phyloP scores from a whole-genome alignment of 164 flowering plant species.

The Nelumbo lutea region DNA sequence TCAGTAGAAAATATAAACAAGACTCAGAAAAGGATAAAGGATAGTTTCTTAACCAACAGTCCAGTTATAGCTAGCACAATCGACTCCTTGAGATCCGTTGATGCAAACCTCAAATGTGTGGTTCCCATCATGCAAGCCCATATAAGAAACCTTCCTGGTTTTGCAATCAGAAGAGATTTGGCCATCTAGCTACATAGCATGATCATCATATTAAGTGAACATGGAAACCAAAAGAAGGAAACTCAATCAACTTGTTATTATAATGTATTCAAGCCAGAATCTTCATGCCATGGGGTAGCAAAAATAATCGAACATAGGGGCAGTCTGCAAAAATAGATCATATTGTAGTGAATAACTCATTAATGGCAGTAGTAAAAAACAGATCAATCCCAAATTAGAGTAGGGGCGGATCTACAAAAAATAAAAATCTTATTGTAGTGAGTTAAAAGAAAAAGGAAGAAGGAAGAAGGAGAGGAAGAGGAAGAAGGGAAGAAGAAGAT shows the following conservation, averaged over 20 bases:
- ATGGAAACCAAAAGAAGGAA: neutral
- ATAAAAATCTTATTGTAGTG: too few species aligned
- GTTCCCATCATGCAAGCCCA: slow-evolving; percentile 58
- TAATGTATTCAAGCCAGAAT: neutral
- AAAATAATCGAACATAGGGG: neutral
- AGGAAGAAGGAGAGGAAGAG: too few species aligned
- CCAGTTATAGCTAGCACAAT: slow-evolving; percentile 71
- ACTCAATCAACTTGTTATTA: neutral
- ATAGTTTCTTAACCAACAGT: slow-evolving; percentile 58
- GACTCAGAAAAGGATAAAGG: slow-evolving; percentile 16
- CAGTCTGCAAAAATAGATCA: too few species aligned
- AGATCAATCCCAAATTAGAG: too few species aligned
- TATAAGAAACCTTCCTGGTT: slow-evolving; percentile 38
- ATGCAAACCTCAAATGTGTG: slow-evolving; percentile 76
- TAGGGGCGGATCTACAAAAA: too few species aligned
- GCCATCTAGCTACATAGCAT: slow-evolving; percentile 51
- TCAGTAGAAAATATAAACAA: too few species aligned
- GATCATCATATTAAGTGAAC: neutral
- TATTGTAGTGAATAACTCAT: too few species aligned
- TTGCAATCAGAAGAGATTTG: slow-evolving; percentile 39
- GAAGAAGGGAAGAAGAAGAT: too few species aligned
- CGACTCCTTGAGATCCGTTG: slow-evolving; percentile 44
- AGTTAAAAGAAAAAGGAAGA: too few species aligned
- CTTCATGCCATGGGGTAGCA: neutral
- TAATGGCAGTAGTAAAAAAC: too few species aligned